These are phyloP conservation scores for Paxillus rubicundulus DNA, from an alignment of 768 basidiomycete species.

Conservation along the genomic window DNA sequence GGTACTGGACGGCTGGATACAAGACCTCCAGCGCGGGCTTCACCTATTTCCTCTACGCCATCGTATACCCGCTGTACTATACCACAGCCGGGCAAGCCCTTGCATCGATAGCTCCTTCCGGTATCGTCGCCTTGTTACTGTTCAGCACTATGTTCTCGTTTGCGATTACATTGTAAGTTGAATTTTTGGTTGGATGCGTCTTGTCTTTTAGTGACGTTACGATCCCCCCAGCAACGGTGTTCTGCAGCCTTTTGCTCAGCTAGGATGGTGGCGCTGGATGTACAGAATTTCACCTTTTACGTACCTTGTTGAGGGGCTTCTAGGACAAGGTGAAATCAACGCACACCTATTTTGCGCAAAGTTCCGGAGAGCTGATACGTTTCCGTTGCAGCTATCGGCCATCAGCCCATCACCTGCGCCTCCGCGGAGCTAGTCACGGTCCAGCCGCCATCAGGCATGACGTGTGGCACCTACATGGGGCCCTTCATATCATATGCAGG, in stretches of 20 bases:
- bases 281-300: constrained; percentile 49
- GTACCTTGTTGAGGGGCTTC: constrained; percentile 48
- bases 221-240: constrained; percentile 40
- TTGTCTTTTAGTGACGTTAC: background rate
- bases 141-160: constrained; percentile 40
- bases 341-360: background rate
- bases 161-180: constrained; percentile 41
- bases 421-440: constrained; percentile 50
- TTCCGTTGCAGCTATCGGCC: constrained; percentile 41
- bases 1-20: constrained; percentile 49
- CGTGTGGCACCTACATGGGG: constrained; percentile 51
- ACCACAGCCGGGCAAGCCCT: constrained; percentile 41
- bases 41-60: constrained; percentile 36
- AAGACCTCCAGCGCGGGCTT: constrained; percentile 37
- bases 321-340: constrained; percentile 25
- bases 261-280: constrained; percentile 34
- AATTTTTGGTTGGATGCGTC: background rate
- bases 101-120: constrained; percentile 41
- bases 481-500: constrained; percentile 48
- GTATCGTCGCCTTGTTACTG: constrained; percentile 39
- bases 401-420: constrained; percentile 46
- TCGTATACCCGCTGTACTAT: constrained; percentile 44
- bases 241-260: constrained; percentile 42
- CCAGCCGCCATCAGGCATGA: constrained; percentile 50
- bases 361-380: background rate